Conservation (phyloP, 140 eudicot genomes). For the Erigeron philadelphicus region DNA sequence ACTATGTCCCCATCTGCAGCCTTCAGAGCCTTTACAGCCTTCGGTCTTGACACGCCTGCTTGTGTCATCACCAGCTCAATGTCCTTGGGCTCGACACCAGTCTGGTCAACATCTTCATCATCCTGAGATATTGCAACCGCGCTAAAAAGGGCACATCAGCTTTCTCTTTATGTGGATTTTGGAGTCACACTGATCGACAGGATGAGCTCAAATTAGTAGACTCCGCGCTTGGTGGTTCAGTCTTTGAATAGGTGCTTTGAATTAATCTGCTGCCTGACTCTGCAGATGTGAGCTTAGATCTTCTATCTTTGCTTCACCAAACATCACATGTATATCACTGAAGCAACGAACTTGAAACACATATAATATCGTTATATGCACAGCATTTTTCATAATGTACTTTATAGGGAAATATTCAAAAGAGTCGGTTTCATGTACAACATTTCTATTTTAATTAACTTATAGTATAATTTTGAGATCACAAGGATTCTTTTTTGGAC, state of each 20-base stretch:
- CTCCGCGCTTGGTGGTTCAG: slow-evolving; percentile 35
- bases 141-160: too few species aligned
- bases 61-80: slow-evolving; percentile 65
- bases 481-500: too few species aligned
- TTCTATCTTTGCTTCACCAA: slow-evolving; percentile 64
- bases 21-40: slow-evolving; percentile 58
- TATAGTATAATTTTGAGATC: too few species aligned
- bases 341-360: slow-evolving; percentile 47
- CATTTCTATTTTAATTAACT: too few species aligned
- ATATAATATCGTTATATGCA: too few species aligned
- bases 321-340: slow-evolving; percentile 54
- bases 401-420: too few species aligned
- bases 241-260: slow-evolving; percentile 45
- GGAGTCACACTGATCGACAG: too few species aligned
- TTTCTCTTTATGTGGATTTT: too few species aligned
- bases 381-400: too few species aligned
- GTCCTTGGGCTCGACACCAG: slow-evolving; percentile 63
- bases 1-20: slow-evolving; percentile 64
- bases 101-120: slow-evolving; percentile 59
- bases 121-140: too few species aligned
- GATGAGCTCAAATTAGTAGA: too few species aligned
- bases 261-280: slow-evolving; percentile 73
- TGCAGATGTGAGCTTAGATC: slow-evolving; percentile 62
- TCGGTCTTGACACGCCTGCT: slow-evolving; percentile 54
- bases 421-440: too few species aligned